Evolutionary conservation across 176 grass and related monocot genomes (phyloP), one percentile per base, ranked within the genome.

Genomic region (Aegilops sharonensis): DNA sequence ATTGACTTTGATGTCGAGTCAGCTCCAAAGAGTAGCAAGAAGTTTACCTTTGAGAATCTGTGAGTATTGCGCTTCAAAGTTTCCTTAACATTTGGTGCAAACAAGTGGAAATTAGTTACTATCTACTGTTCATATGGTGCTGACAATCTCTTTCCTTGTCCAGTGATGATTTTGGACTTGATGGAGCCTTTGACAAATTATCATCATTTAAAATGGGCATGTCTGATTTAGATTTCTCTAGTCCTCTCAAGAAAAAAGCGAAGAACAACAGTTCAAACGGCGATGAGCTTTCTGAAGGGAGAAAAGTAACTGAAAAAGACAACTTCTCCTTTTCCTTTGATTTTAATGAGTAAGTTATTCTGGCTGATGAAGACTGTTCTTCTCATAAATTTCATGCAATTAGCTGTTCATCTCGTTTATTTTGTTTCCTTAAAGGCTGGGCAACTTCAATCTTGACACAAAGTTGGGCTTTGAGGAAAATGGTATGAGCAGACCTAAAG

Each of bases 141-240:
- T 85, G 43, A 89, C 21, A 92, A 39, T 25, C 21, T 65, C 17
- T 84, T 72, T 80, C 37, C 76, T 81, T 90, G 40, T 87, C 34
- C 84, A 98, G 96, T 54, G 93, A 95, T 90, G 96, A 98, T 88
- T 98, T 98, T 48, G 92, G 87, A 81, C 83, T 98, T 88, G 90
- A 93, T 91, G 90, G 85, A 79, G 90, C 85, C 56, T 98, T 98
- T 91, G 93, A 81, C 86, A 98, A 98, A 68, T 72, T 98, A 56
- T 68, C 93, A 68, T 92, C 90, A 62, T 94, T 98, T 80, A 90
- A 86, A 85, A 93, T 98, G 91, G 91, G 92, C 71, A 92, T 98
- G 81, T 79, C 95, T 84, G 93, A 92, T 91, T 78, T 98, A 43
- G 92, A 92, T 89, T 95, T 98, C 79, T 94, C 96, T 52, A 89